phyloP scores from a whole-genome alignment of 495 filamentous ascomycete species.

The Penicillium odoratum region DNA sequence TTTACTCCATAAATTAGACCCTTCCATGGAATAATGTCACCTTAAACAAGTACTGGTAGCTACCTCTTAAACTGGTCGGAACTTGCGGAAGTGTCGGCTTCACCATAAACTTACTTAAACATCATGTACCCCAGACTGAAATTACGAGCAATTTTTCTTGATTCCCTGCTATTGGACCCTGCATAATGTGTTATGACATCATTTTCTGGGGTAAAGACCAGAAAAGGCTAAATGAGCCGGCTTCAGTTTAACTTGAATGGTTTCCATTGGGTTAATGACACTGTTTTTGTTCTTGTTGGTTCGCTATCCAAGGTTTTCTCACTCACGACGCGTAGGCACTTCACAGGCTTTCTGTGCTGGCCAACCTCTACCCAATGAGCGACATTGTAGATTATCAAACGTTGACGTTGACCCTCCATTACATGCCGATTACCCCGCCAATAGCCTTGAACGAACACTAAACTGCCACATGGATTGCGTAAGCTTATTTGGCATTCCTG shows the following conservation, averaged over 20 bases:
- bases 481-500: background rate
- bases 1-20: background rate
- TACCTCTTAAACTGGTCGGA: background rate
- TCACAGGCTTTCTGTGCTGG: background rate
- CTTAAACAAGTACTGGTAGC: background rate
- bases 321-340: background rate
- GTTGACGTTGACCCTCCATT: background rate
- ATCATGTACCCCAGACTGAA: background rate
- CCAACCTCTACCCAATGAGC: background rate
- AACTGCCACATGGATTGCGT: background rate
- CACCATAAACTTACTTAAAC: background rate
- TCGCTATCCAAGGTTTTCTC: background rate
- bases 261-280: background rate
- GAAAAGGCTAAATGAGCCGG: background rate
- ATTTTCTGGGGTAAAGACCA: background rate
- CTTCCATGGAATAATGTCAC: background rate
- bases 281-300: background rate
- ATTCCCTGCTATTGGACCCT: background rate
- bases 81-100: background rate
- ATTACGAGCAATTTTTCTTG: background rate
- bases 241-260: too few species aligned
- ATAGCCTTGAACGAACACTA: background rate
- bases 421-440: background rate
- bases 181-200: background rate
- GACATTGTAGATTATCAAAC: background rate